A percentile compares a stretch with the other conserved stretches of the same genome.
Conservation (phyloP, 2,329 filamentous ascomycete genomes). For the Helicocarpus griseus region DNA sequence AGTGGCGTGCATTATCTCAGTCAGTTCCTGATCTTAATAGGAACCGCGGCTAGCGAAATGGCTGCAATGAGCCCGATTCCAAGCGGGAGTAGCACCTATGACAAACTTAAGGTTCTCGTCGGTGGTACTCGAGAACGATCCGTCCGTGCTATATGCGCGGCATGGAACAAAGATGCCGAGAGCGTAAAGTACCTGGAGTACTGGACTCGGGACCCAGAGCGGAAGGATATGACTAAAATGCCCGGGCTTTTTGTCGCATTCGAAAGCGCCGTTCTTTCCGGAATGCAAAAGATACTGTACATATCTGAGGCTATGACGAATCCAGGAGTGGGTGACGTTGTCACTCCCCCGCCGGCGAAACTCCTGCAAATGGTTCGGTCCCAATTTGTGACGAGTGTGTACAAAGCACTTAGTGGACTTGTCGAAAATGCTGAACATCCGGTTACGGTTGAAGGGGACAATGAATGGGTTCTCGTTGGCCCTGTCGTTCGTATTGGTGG, state of each 20-base stretch:
- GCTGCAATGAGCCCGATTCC: constrained; percentile 61
- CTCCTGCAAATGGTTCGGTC: constrained; percentile 80
- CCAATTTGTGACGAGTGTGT: constrained; percentile 87
- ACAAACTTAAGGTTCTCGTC: constrained; percentile 67
- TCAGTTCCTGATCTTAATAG: constrained; percentile 70
- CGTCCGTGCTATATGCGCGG: constrained; percentile 72
- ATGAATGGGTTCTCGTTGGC: constrained; percentile 43
- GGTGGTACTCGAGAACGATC: constrained; percentile 73
- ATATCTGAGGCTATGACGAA: constrained; percentile 76
- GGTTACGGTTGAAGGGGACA: constrained; percentile 50
- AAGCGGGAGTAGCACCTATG: constrained; percentile 47
- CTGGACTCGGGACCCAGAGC: constrained; percentile 76
- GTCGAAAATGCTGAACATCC: constrained; percentile 88
- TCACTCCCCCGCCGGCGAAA: constrained; percentile 76
- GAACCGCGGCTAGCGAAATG: constrained; percentile 80
- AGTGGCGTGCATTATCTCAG: constrained; percentile 86
- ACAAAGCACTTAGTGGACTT: constrained; percentile 89
- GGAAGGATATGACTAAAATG: constrained; percentile 83
- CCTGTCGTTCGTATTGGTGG: constrained; percentile 21
- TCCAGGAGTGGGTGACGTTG: constrained; percentile 63
- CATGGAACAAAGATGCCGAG: constrained; percentile 90
- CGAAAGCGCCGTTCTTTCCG: constrained; percentile 68
- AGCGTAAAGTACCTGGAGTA: constrained; percentile 88
- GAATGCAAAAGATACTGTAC: constrained; percentile 93
- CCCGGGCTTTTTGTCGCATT: constrained; percentile 77